phyloP scores from a whole-genome alignment of 305 asterid species.

The Coffea humblotiana region DNA sequence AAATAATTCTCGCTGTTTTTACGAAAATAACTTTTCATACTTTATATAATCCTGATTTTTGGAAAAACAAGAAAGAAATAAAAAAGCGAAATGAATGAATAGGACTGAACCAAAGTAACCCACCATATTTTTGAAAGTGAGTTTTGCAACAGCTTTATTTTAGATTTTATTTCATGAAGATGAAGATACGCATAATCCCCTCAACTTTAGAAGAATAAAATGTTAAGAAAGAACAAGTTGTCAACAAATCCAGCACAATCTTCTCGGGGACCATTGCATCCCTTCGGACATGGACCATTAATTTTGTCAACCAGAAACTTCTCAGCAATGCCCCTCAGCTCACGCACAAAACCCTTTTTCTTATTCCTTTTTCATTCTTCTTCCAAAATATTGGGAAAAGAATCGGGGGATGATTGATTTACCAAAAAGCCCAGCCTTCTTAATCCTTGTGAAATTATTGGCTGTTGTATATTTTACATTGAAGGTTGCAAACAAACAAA shows the following conservation, averaged over 20 bases:
- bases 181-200: background rate
- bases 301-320: no score
- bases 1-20: no score
- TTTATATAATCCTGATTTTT: no score
- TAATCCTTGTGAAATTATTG: background rate
- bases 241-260: background rate
- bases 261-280: no score
- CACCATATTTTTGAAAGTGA: background rate
- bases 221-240: background rate
- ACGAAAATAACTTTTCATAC: no score
- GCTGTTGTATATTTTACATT: background rate
- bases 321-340: background rate
- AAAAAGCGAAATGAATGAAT: background rate
- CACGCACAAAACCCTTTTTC: background rate
- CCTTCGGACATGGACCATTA: no score
- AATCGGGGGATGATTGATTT: background rate
- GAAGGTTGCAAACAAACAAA: no score
- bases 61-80: background rate
- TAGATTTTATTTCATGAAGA: background rate
- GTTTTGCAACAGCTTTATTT: background rate
- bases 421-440: background rate
- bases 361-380: background rate
- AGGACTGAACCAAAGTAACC: background rate
- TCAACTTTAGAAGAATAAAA: background rate
- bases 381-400: background rate